A percentile compares a stretch with the other conserved stretches of the same genome.
Evolutionary conservation across 345 rosid species (phyloP).

Genomic region (Populus ilicifolia): DNA sequence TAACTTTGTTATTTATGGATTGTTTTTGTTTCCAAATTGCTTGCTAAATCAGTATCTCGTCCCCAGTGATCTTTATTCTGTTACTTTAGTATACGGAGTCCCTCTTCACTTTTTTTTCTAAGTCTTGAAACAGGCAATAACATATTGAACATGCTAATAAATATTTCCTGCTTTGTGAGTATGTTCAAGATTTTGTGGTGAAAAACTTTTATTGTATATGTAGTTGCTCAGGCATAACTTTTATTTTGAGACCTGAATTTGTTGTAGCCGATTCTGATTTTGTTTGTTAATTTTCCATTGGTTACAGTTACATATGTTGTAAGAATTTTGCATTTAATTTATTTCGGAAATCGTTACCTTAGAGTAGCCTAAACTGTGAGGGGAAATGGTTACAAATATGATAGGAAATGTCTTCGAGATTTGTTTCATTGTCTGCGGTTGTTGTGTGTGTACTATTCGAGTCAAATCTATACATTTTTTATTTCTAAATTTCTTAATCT

Average conservation of each 20-base stretch:
- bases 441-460: not conserved
- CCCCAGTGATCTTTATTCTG: not conserved
- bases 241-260: not conserved
- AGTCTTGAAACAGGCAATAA: not conserved
- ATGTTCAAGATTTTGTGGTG: not conserved
- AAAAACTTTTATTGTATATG: not conserved
- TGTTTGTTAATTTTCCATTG: not conserved
- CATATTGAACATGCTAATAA: not conserved
- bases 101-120: no score
- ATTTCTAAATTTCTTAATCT: not conserved
- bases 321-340: not conserved
- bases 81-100: not conserved
- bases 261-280: not conserved
- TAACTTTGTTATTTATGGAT: not conserved
- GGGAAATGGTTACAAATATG: not conserved
- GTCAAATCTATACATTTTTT: not conserved
- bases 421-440: not conserved
- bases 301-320: not conserved
- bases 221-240: not conserved
- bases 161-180: not conserved
- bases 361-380: not conserved
- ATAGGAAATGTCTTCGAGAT: not conserved
- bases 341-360: not conserved
- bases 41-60: not conserved
- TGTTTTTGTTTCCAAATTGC: not conserved